Evolutionary conservation across 2,329 filamentous ascomycete species (phyloP), one percentile per base, ranked within the genome.

Genomic region (Mycocentrospora acerina): DNA sequence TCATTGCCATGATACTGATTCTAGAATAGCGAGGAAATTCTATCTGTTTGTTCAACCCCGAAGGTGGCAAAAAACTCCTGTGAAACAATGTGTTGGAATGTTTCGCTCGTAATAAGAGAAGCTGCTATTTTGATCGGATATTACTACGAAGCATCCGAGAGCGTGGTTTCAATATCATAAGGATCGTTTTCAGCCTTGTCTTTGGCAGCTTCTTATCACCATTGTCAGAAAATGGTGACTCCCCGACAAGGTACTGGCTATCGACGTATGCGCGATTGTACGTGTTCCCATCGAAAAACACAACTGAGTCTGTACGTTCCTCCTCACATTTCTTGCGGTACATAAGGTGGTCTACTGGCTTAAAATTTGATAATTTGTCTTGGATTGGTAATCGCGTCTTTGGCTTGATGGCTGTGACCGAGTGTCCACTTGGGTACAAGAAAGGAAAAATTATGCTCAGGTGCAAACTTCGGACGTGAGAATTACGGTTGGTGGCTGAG

Each of bases 401-500:
- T 17, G 49, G 44, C 15, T 46, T 27, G 8, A 27, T 35, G 25
- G 48, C 38, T 13, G 37, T 26, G 24, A 25, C 30, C 29, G 22
- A 34, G 14, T 13, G 37, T 37, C 1, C 14, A 9, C 4, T 14
- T 11, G 32, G 18, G 2, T 22, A 16, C 18, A 19, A 16, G 16
- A 41, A n/a, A n/a, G 38, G 35, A 14, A 46, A 40, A 6, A 46
- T 41, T 19, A 51, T 48, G 41, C 43, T 49, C 35, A 53, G 48
- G 28, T 51, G 41, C 18, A 53, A 51, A 27, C 51, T 47, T 19
- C 55, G 55, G 29, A 62, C 51, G 18, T 60, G 59, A 18, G 51
- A 53, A 2, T 49, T 55, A 19, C 58, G 48, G 28, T 60, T 59
- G 4, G 57, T 53, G 18, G 58, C 57, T 24, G 58, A 62, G 31